These are phyloP conservation scores for Solanum okadae DNA, from an alignment of 257 asterid species.

Conservation along the genomic window DNA sequence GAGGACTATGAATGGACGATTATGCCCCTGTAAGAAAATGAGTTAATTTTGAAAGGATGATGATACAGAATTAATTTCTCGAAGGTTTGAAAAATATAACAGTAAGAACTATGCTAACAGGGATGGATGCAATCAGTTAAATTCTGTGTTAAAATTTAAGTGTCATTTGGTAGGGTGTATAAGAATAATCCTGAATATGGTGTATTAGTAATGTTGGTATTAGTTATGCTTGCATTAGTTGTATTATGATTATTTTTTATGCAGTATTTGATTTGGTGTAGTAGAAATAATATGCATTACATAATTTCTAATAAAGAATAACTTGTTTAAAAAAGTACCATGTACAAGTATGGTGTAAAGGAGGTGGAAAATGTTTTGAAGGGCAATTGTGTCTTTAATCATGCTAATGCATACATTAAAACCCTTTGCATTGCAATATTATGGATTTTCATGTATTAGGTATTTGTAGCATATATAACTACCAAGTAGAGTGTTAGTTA, in stretches of 20 bases:
- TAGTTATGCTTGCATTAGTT: background rate
- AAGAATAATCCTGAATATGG: too few species aligned
- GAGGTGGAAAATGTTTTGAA: background rate
- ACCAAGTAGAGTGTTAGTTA: background rate
- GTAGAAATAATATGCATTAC: too few species aligned
- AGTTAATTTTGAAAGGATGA: background rate
- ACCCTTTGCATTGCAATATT: background rate
- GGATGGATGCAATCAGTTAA: background rate
- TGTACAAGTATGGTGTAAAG: background rate
- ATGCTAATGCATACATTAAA: background rate
- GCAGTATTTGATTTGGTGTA: background rate
- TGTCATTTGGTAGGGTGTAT: too few species aligned
- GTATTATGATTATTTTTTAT: too few species aligned
- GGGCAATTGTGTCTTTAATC: background rate
- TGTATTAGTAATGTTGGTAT: background rate
- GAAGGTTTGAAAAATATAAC: background rate
- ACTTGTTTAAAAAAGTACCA: background rate
- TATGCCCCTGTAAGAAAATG: background rate
- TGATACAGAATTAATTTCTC: background rate
- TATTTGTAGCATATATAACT: background rate
- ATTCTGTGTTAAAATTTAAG: background rate
- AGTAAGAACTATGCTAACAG: background rate
- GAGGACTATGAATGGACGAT: slow-evolving; percentile 23
- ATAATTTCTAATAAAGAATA: background rate
- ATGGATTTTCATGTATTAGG: background rate